These are phyloP conservation scores for Aspergillus vadensis DNA, from an alignment of 2,329 filamentous ascomycete genomes.

Conservation along the genomic window DNA sequence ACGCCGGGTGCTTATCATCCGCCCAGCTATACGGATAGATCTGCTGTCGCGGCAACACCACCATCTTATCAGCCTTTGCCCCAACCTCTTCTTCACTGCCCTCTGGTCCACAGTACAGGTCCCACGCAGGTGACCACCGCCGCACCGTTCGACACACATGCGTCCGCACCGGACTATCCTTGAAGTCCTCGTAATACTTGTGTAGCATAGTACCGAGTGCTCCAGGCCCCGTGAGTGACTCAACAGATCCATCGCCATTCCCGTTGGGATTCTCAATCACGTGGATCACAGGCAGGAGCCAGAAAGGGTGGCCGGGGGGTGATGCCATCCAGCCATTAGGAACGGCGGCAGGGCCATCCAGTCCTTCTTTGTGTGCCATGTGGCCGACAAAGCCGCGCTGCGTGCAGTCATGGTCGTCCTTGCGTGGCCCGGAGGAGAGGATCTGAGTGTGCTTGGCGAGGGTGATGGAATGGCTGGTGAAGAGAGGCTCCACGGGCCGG, in stretches of 20 bases:
- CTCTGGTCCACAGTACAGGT: constrained; percentile 17
- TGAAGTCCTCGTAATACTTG: constrained; percentile 14
- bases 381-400: constrained; percentile 25
- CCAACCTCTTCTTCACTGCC: not conserved
- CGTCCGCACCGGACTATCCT: constrained; percentile 4
- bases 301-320: constrained; percentile 24
- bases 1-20: constrained; percentile 19
- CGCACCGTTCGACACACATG: constrained; percentile 16
- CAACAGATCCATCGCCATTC: constrained; percentile 23
- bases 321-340: constrained; percentile 29
- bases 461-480: constrained; percentile 16
- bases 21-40: constrained; percentile 26
- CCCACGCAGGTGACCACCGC: constrained; percentile 13
- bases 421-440: not conserved
- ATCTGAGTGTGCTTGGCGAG: constrained; percentile 11
- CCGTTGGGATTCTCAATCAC: constrained; percentile 22
- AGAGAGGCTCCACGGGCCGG: constrained; percentile 19
- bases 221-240: constrained; percentile 21
- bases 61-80: constrained; percentile 4
- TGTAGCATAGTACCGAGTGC: constrained; percentile 18
- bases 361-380: constrained; percentile 20
- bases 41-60: constrained; percentile 21
- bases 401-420: not conserved
- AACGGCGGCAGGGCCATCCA: constrained; percentile 19
- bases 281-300: constrained; percentile 21